Percentiles rank a stretch among this genome's conserved stretches.
These are phyloP conservation scores for Talaromyces atroroseus DNA, from an alignment of 2,329 filamentous ascomycete species.

Conservation along the genomic window DNA sequence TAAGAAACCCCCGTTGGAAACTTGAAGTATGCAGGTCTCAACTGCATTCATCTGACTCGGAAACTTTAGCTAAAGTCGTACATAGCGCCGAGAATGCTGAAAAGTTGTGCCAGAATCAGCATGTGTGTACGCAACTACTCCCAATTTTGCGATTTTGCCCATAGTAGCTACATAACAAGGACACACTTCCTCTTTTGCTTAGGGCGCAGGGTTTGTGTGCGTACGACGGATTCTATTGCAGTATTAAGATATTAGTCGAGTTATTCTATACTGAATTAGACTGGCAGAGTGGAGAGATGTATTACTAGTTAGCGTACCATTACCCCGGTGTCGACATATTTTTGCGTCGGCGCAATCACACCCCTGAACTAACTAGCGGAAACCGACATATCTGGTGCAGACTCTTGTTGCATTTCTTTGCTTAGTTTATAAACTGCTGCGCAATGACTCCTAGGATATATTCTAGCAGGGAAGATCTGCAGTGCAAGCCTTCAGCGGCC, in stretches of 20 bases:
- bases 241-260: neutral
- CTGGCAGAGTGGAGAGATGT: too few species aligned
- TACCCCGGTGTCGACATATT: neutral
- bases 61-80: neutral
- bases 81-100: neutral
- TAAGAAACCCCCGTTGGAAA: too few species aligned
- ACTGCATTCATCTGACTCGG: neutral
- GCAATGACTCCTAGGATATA: neutral
- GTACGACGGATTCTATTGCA: neutral
- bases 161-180: neutral
- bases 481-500: neutral
- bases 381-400: neutral
- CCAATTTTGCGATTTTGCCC: neutral
- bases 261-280: neutral
- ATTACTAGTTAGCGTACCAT: neutral
- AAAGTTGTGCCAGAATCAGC: neutral
- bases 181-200: neutral
- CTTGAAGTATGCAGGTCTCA: neutral
- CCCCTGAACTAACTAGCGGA: neutral
- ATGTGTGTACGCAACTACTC: neutral
- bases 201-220: neutral
- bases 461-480: neutral
- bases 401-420: neutral
- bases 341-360: neutral
- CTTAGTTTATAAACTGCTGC: neutral